Conservation (phyloP, 176 grass and related monocot genomes). For the Pharus latifolius region DNA sequence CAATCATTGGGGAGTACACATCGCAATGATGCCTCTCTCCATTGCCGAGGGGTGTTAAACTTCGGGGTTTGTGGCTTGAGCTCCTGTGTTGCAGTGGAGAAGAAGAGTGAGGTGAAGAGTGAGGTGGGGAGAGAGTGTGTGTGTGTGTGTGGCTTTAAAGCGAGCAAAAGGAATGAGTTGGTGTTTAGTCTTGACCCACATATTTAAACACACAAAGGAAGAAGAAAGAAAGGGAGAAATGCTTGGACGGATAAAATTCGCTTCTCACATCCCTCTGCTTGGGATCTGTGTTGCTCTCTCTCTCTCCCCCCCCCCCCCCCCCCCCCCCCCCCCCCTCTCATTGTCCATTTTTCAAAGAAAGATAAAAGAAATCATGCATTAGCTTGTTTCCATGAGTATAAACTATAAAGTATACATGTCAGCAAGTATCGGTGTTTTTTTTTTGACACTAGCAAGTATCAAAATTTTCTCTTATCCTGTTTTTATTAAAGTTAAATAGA, state of each 20-base stretch:
- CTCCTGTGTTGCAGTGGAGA: not conserved
- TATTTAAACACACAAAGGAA: not conserved
- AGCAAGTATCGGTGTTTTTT: too few species aligned
- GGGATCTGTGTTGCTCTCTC: constrained; percentile 82
- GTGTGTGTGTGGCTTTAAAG: constrained; percentile 57
- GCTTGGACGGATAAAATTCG: constrained; percentile 32
- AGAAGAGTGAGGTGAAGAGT: not conserved
- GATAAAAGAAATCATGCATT: not conserved
- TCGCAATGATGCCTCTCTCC: constrained; percentile 16
- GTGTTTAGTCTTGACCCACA: constrained; percentile 24
- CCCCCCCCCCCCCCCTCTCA: not conserved
- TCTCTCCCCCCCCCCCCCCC: not conserved
- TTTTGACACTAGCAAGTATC: too few species aligned
- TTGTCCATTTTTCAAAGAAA: constrained; percentile 7
- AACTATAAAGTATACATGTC: too few species aligned
- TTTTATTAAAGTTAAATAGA: too few species aligned
- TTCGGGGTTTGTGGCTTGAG: not conserved
- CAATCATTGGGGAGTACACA: constrained; percentile 38
- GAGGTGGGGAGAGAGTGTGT: constrained; percentile 12
- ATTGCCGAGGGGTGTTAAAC: constrained; percentile 34
- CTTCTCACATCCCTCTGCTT: constrained; percentile 22
- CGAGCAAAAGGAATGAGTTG: constrained; percentile 92
- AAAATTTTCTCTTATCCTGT: too few species aligned
- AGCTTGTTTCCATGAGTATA: constrained; percentile 8
- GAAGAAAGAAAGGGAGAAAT: constrained; percentile 14